These are phyloP conservation scores for Fibroporia radiculosa DNA, from an alignment of 768 basidiomycete species.

Conservation along the genomic window DNA sequence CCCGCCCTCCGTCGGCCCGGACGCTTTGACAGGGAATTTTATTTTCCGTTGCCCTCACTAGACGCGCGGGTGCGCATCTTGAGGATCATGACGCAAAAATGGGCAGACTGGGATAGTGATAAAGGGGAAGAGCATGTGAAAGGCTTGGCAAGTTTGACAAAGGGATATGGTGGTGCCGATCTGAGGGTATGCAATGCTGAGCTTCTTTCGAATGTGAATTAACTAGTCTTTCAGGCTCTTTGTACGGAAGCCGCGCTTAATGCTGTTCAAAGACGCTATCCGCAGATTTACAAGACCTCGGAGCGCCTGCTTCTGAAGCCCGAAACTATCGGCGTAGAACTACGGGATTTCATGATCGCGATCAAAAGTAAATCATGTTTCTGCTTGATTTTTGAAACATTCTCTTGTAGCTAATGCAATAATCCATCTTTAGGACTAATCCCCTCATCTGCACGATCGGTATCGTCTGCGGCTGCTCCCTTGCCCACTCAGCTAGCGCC, in stretches of 20 bases:
- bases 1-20: conserved; percentile 91
- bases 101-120: conserved; percentile 73
- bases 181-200: conserved; percentile 55
- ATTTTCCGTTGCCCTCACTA: conserved; percentile 83
- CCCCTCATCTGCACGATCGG: conserved; percentile 89
- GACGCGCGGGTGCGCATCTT: conserved; percentile 86
- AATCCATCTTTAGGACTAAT: conserved; percentile 60
- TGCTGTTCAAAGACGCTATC: conserved; percentile 92
- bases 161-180: conserved; percentile 98
- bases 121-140: conserved; percentile 40
- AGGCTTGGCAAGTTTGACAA: conserved; percentile 82
- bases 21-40: conserved; percentile 96
- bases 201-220: conserved; percentile 1
- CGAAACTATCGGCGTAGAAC: conserved; percentile 73
- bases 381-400: background rate
- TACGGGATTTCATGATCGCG: conserved; percentile 96
- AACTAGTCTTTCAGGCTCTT: conserved; percentile 48
- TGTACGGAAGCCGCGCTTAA: conserved; percentile 97
- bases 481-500: conserved; percentile 82
- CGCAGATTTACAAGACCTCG: conserved; percentile 91
- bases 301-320: conserved; percentile 82
- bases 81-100: conserved; percentile 81
- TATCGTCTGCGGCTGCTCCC: conserved; percentile 77
- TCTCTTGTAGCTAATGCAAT: too few relatives aligned
- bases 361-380: conserved; percentile 68